Percentiles rank a stretch among this genome's conserved stretches.
phyloP scores from a whole-genome alignment of 2,329 filamentous ascomycete species.

The Dothiorella sarmentorum region DNA sequence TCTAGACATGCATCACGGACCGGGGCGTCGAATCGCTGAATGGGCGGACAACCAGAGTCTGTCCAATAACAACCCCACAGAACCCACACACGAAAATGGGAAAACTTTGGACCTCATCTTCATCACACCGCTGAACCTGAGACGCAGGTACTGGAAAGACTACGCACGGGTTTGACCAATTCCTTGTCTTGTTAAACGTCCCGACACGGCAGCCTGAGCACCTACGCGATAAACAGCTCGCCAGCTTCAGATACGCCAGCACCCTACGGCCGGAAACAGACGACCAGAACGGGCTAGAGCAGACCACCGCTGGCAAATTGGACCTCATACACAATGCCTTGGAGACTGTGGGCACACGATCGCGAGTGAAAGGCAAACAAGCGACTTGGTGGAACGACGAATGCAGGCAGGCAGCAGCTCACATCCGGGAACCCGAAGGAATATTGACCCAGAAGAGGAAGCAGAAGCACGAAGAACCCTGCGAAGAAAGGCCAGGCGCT shows the following conservation, averaged over 20 bases:
- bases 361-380: neutral
- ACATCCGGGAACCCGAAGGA: too few relatives aligned
- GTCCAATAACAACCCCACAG: neutral
- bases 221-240: too few relatives aligned
- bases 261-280: neutral
- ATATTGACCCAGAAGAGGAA: too few relatives aligned
- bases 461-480: neutral
- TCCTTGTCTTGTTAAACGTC: neutral
- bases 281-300: neutral
- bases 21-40: neutral
- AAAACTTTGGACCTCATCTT: neutral
- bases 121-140: neutral
- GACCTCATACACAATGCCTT: too few relatives aligned
- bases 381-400: neutral
- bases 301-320: neutral
- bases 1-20: neutral
- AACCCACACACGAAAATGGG: neutral
- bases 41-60: neutral
- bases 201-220: neutral
- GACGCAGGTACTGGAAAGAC: neutral
- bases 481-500: neutral
- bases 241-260: too few relatives aligned
- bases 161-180: neutral
- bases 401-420: neutral
- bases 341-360: neutral